phyloP scores from a whole-genome alignment of 139 green algal genomes.

The Mychonastes homosphaera region DNA sequence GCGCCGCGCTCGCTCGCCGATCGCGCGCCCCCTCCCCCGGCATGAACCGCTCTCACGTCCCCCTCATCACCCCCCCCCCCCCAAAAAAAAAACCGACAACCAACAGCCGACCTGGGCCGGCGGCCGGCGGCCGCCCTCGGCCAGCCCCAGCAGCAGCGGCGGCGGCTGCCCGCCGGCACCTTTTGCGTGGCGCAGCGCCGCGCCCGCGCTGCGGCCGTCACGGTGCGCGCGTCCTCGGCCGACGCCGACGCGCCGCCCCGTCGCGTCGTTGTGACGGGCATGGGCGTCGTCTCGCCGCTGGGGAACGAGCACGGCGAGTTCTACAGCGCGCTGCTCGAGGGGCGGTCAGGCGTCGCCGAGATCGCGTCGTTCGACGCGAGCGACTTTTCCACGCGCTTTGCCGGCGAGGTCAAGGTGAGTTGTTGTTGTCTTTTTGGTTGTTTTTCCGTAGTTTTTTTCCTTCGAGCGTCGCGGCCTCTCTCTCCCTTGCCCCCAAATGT shows the following conservation, averaged over 20 bases:
- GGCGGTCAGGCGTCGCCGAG: constrained; percentile 62
- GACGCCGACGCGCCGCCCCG: constrained; percentile 43
- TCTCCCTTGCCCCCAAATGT: background rate
- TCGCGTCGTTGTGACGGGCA: constrained; percentile 85
- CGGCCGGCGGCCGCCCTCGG: no score
- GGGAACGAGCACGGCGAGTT: constrained; percentile 81
- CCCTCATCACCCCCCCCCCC: no score
- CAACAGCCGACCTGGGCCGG: no score
- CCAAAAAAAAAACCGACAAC: no score
- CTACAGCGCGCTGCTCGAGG: constrained; percentile 83
- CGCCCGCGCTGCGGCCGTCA: no score
- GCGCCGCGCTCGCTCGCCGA: no score
- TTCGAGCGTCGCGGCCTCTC: no score
- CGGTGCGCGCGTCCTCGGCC: background rate
- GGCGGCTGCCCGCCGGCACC: no score
- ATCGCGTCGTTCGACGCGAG: constrained; percentile 84
- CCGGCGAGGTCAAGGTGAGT: constrained; percentile 77
- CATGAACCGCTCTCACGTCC: no score
- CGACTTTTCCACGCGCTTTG: constrained; percentile 84
- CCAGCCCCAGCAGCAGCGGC: no score
- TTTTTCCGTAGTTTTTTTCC: background rate
- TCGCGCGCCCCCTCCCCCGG: no score
- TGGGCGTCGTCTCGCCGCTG: constrained; percentile 71
- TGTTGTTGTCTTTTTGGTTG: background rate
- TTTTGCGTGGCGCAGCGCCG: no score